Conservation (phyloP, 1,284 basidiomycete genomes). For the Neonothopanus nambi region DNA sequence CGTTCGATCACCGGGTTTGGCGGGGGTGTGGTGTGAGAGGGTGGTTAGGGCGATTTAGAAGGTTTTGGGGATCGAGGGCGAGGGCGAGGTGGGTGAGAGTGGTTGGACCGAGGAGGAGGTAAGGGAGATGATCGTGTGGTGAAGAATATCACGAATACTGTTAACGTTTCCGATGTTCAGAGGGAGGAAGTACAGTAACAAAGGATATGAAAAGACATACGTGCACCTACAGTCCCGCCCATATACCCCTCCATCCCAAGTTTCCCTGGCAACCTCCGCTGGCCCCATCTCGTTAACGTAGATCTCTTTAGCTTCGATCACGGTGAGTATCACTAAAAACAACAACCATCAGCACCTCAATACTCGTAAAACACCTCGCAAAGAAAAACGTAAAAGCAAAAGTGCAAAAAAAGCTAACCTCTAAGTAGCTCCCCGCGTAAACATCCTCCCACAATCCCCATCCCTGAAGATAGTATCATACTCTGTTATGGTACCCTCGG, state of each 20-base stretch:
- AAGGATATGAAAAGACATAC: too few species aligned
- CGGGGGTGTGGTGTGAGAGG: too few species aligned
- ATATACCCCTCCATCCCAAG: conserved; percentile 35
- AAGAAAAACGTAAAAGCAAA: too few species aligned
- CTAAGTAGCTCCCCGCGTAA: conserved; percentile 34
- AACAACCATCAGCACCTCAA: too few species aligned
- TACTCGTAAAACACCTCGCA: too few species aligned
- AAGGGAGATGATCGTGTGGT: conserved; percentile 25
- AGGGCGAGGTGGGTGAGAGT: too few species aligned
- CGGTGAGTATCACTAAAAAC: conserved; percentile 21
- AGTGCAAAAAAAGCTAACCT: neutral
- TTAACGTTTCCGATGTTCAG: neutral
- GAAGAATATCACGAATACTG: conserved; percentile 56
- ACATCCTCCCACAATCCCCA: conserved; percentile 41
- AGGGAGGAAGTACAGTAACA: neutral
- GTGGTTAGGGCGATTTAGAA: too few species aligned
- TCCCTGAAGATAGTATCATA: conserved; percentile 39
- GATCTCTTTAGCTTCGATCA: too few species aligned
- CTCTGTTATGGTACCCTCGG: conserved; percentile 29
- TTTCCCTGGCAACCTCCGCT: conserved; percentile 18
- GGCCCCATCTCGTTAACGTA: conserved; percentile 13
- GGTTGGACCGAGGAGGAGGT: too few species aligned
- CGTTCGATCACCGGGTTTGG: too few species aligned
- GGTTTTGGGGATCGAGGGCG: too few species aligned
- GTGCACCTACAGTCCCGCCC: conserved; percentile 40